These are phyloP conservation scores for Isoetes taiwanensis DNA, from an alignment of 75 land plant genomes.

Conservation along the genomic window DNA sequence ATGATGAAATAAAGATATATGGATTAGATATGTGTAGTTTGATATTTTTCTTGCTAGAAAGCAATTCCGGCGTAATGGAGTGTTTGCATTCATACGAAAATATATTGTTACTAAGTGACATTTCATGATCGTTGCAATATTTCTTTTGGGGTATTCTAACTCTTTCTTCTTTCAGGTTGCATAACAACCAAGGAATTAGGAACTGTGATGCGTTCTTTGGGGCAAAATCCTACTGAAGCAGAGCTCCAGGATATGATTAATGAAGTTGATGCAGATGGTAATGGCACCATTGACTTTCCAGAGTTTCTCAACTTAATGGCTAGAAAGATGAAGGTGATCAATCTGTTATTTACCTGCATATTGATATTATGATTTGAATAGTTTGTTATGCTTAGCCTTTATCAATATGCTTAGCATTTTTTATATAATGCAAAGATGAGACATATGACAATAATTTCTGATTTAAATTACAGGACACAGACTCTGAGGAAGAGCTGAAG, in stretches of 20 bases:
- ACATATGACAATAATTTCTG: no score
- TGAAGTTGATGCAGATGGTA: slow-evolving; percentile 72
- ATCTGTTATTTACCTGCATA: background rate
- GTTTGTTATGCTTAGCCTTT: no score
- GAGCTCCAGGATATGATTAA: slow-evolving; percentile 63
- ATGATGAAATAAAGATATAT: no score
- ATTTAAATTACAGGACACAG: slow-evolving; percentile 12
- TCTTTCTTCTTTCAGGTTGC: slow-evolving; percentile 37
- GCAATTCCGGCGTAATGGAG: no score
- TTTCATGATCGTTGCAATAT: no score
- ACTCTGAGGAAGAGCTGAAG: slow-evolving; percentile 21
- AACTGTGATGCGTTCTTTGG: slow-evolving; percentile 47
- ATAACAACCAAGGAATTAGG: slow-evolving; percentile 53
- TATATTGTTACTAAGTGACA: no score
- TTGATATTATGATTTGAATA: background rate
- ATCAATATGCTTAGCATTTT: no score
- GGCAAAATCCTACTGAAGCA: slow-evolving; percentile 52
- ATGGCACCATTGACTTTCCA: slow-evolving; percentile 65
- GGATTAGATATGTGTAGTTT: no score
- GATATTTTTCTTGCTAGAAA: no score
- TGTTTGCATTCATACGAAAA: no score
- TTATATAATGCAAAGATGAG: no score
- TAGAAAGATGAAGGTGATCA: slow-evolving; percentile 55
- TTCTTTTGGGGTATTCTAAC: no score
- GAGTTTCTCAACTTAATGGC: slow-evolving; percentile 75